Conservation (phyloP, 306 rosid genomes). For the Lathyrus aphaca region DNA sequence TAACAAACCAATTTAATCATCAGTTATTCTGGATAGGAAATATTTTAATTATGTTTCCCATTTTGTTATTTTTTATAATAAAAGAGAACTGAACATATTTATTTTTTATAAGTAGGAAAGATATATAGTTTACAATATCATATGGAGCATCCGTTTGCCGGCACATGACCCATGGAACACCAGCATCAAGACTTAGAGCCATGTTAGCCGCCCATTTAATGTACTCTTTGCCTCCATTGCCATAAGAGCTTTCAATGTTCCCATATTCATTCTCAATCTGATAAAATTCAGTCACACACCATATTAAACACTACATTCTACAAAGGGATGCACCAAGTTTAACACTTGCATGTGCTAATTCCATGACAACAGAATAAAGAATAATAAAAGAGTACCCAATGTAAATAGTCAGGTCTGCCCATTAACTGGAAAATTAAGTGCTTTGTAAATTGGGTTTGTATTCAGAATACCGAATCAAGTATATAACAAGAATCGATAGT, state of each 20-base stretch:
- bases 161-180: slow-evolving; percentile 99
- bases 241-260: slow-evolving; percentile 74
- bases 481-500: slow-evolving; percentile 20
- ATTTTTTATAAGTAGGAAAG: slow-evolving; percentile 27
- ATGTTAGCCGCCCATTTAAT: slow-evolving; percentile 89
- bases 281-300: slow-evolving; percentile 38
- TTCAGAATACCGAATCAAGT: slow-evolving; percentile 16
- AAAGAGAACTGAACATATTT: slow-evolving; percentile 25
- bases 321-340: slow-evolving; percentile 27
- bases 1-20: slow-evolving; percentile 29
- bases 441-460: not conserved
- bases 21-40: slow-evolving; percentile 12
- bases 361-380: slow-evolving; percentile 29
- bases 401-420: slow-evolving; percentile 19
- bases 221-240: slow-evolving; percentile 81
- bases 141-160: slow-evolving; percentile 88
- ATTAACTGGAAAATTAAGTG: slow-evolving; percentile 32
- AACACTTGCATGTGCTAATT: slow-evolving; percentile 26
- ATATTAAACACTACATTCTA: slow-evolving; percentile 39
- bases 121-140: slow-evolving; percentile 60
- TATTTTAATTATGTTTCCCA: slow-evolving; percentile 7
- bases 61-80: slow-evolving; percentile 18
- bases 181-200: slow-evolving; percentile 92
- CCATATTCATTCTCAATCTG: slow-evolving; percentile 99
- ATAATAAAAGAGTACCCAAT: slow-evolving; percentile 19